These are phyloP conservation scores for Hirsutella thompsonii DNA, from an alignment of 2,329 filamentous ascomycete genomes.

Conservation along the genomic window DNA sequence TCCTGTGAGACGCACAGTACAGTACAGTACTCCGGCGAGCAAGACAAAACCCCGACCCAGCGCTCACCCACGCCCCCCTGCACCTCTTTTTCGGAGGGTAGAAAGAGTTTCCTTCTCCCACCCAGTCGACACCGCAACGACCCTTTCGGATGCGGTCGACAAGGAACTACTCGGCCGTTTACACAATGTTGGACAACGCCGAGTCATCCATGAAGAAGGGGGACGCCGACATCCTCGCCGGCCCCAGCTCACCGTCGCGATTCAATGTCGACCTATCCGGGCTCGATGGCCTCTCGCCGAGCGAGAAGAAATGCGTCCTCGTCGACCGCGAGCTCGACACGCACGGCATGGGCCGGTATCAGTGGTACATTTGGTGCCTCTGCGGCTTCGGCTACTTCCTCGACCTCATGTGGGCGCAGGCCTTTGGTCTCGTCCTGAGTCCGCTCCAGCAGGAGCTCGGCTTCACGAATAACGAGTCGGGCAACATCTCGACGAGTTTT, in stretches of 20 bases:
- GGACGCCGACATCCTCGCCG: background rate
- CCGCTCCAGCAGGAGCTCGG: conserved; percentile 44
- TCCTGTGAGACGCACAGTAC: no score
- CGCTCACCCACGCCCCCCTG: no score
- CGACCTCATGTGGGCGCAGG: conserved; percentile 45
- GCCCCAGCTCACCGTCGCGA: background rate
- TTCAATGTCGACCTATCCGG: conserved; percentile 3
- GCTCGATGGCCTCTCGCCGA: conserved; percentile 13
- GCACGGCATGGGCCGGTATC: conserved; percentile 39
- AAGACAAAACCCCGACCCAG: no score
- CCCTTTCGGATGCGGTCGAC: no score
- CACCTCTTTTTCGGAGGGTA: no score
- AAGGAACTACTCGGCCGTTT: no score
- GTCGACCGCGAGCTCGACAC: conserved; percentile 32
- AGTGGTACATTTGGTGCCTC: conserved; percentile 37
- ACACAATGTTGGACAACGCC: no score
- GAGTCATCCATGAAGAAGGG: no score
- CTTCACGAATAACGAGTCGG: conserved; percentile 24
- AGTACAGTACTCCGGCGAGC: no score
- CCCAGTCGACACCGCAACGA: no score
- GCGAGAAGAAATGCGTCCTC: conserved; percentile 22
- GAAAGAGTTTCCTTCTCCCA: no score
- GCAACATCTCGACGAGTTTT: conserved; percentile 41
- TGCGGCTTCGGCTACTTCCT: conserved; percentile 43
- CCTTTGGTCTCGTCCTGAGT: conserved; percentile 39